Conservation (phyloP, 129 eudicot species). For the carrot (Daucus carota) region DNA sequence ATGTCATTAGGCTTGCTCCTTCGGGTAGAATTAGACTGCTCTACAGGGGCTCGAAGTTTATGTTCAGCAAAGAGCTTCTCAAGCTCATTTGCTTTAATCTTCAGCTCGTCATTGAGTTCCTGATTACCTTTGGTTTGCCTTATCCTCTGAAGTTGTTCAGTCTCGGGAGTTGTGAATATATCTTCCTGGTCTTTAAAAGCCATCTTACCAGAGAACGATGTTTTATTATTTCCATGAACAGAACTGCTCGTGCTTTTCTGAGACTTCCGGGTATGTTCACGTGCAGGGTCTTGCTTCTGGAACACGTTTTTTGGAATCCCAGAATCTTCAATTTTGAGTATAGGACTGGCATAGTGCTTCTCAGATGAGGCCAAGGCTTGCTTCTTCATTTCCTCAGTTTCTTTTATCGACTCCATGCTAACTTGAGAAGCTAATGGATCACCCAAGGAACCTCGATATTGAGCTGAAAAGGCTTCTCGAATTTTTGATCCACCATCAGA, state of each 20-base stretch:
- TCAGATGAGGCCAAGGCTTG: conserved; percentile 23
- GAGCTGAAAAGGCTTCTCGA: conserved; percentile 28
- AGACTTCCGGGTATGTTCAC: conserved; percentile 29
- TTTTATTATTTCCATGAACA: conserved; percentile 23
- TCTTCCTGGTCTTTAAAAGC: conserved; percentile 28
- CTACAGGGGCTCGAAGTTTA: conserved; percentile 75
- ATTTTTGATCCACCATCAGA: conserved; percentile 39
- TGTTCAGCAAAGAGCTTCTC: conserved; percentile 96
- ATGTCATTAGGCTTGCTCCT: conserved; percentile 47
- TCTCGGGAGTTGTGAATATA: conserved; percentile 26
- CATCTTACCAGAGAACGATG: conserved; percentile 36
- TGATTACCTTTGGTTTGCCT: conserved; percentile 80
- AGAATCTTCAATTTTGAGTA: conserved; percentile 29
- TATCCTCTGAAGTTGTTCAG: conserved; percentile 53
- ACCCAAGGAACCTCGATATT: conserved; percentile 22
- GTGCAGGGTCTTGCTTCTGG: conserved; percentile 35
- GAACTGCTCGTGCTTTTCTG: conserved; percentile 28
- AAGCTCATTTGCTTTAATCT: conserved; percentile 87
- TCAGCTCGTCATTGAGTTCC: conserved; percentile 80
- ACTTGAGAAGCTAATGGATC: conserved; percentile 24
- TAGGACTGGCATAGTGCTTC: conserved; percentile 24
- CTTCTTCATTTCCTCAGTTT: conserved; percentile 25
- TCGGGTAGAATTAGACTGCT: conserved; percentile 39
- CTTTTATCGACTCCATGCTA: conserved; percentile 21
- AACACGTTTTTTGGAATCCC: conserved; percentile 33